Percentiles rank a stretch among this genome's conserved stretches.
These are phyloP conservation scores for Beta vulgaris DNA, from an alignment of 148 eudicot species.

Conservation along the genomic window DNA sequence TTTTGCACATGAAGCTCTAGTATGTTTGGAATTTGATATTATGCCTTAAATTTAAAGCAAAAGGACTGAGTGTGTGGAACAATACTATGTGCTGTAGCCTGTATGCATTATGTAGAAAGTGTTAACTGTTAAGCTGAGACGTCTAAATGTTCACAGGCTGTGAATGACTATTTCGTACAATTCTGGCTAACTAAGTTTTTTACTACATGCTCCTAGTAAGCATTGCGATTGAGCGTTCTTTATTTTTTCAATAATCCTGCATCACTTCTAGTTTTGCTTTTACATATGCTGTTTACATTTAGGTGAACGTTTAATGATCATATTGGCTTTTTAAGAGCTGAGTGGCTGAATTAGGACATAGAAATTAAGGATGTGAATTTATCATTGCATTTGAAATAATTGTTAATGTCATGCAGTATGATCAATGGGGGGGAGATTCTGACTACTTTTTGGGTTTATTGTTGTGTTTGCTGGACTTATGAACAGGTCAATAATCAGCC, in stretches of 20 bases:
- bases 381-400: neutral
- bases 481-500: slow-evolving; percentile 62
- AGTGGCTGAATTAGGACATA: neutral
- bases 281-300: neutral
- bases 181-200: neutral
- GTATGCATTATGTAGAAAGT: neutral
- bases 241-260: neutral
- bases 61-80: neutral
- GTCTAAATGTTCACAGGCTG: neutral
- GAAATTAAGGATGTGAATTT: neutral
- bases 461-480: slow-evolving; percentile 24
- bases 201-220: neutral
- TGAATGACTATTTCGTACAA: neutral
- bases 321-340: neutral
- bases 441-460: slow-evolving; percentile 7
- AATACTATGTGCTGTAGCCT: neutral
- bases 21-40: neutral
- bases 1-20: neutral
- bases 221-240: neutral
- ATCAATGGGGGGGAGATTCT: neutral
- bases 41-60: neutral
- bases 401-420: neutral
- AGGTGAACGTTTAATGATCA: neutral
- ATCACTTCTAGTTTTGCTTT: too few relatives aligned
- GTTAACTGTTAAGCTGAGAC: neutral